Conservation (phyloP, 2,329 filamentous ascomycete species). For the Pseudogymnoascus sp. region DNA sequence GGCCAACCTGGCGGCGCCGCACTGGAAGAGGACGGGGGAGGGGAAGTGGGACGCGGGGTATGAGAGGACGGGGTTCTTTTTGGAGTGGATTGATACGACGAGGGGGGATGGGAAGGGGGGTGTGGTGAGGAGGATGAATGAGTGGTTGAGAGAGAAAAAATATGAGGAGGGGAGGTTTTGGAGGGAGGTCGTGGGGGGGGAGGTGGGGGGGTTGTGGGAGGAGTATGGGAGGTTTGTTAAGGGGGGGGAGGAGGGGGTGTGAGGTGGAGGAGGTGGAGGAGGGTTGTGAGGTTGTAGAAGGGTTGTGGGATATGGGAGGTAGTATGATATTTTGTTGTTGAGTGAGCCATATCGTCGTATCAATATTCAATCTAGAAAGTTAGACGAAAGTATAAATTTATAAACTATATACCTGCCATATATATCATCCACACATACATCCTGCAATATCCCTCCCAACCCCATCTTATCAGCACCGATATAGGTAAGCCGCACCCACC, state of each 20-base stretch:
- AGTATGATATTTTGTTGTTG: too few species aligned
- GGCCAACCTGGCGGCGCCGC: constrained; percentile 64
- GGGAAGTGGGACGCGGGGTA: constrained; percentile 83
- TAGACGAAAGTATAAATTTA: too few species aligned
- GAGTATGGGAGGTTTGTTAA: constrained; percentile 51
- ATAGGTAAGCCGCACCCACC: too few species aligned
- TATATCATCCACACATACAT: too few species aligned
- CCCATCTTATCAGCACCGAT: too few species aligned
- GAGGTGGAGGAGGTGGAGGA: background rate
- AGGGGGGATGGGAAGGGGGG: constrained; percentile 44
- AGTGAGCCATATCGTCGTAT: too few species aligned
- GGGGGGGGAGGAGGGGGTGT: constrained; percentile 20
- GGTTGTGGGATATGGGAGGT: background rate
- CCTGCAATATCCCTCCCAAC: too few species aligned
- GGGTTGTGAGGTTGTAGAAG: background rate
- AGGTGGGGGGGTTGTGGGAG: constrained; percentile 62
- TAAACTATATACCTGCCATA: too few species aligned
- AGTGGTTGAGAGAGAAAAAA: constrained; percentile 50
- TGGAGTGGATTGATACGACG: constrained; percentile 70
- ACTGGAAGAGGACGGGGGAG: constrained; percentile 57
- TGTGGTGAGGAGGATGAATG: constrained; percentile 57
- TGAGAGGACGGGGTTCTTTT: constrained; percentile 82
- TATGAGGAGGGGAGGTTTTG: constrained; percentile 61
- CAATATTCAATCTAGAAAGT: too few species aligned
- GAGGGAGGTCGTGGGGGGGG: constrained; percentile 56